Base-by-base conservation (phyloP, 345 rosid species). In the Citrus glauca region DNA sequence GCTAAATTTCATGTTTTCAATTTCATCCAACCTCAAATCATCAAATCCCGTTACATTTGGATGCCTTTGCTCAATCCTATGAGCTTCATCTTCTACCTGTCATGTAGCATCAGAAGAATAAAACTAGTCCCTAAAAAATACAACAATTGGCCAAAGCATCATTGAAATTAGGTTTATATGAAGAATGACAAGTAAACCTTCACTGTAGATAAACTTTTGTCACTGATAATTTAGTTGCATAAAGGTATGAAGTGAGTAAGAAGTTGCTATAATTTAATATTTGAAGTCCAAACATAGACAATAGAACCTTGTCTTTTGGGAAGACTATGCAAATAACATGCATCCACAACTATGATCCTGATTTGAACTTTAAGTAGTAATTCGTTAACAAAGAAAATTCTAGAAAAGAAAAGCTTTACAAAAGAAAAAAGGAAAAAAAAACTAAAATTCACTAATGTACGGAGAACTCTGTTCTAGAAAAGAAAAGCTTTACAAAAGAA, bases 1-100 rank as follows among this genome's bases (percentile, higher is more conserved):
- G 71, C 83, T 72, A 61, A 79, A 79, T 42, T 87, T 85, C 50
- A 88, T 61, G 38, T 75, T 79, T 42, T 88, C 91, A 50, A 86
- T 82, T 53, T 86, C 90, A 79, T 86, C 89, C 70, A 88, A 81
- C 80, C 82, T 82, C 75, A 88, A 81, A 73, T 85, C 93, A 70
- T 84, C 90, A 74, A 85, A 77, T 72, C 81, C 86, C 14, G 81
- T 66, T 19, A 77, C 72, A 33, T 38, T 84, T 20, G 72, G 84
- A 67, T 80, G 82, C 66, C 76, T 79, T 71, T 62, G 77, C 48
- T 83, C 79, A 56, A 19, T 65, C 24, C 55, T 48, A 72, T 70
- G 69, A 45, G 68, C 20, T 66, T 66, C 80, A 68, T 64, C 81
- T 66, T 84, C 90, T 67, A 72, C 90, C 97, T 92, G 91, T 33